A percentile compares a stretch with the other conserved stretches of the same genome.
Conservation (phyloP, 345 rosid species). For the Draba incana region DNA sequence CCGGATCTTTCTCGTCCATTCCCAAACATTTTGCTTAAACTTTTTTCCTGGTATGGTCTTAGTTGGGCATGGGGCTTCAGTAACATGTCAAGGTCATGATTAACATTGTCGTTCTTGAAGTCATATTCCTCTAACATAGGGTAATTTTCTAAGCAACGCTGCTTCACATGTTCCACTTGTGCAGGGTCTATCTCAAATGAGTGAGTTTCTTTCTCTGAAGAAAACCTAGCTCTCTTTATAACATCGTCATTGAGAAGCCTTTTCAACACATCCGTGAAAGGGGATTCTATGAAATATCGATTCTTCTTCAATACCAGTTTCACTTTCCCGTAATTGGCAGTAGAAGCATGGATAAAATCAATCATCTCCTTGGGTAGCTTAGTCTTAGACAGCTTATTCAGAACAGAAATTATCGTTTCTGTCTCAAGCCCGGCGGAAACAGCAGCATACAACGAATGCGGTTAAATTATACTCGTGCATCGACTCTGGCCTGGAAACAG, state of each 20-base stretch:
- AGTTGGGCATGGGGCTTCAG: conserved; percentile 95
- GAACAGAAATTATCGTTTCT: conserved; percentile 76
- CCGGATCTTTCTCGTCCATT: conserved; percentile 99
- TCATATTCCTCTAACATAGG: conserved; percentile 99
- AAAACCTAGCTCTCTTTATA: conserved; percentile 67
- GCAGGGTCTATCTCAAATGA: conserved; percentile 89
- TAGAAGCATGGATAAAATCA: conserved; percentile 81
- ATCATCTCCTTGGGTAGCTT: conserved; percentile 89
- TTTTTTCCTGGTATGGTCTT: conserved; percentile 95
- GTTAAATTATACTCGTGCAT: conserved; percentile 98
- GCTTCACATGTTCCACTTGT: conserved; percentile 97
- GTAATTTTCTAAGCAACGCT: conserved; percentile 97
- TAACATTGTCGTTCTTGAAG: conserved; percentile 89
- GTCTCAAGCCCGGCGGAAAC: conserved; percentile 96
- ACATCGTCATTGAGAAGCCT: conserved; percentile 72
- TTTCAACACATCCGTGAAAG: conserved; percentile 90
- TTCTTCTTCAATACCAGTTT: conserved; percentile 96
- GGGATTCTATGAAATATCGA: conserved; percentile 84
- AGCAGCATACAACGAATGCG: conserved; percentile 94
- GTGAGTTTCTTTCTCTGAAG: conserved; percentile 82
- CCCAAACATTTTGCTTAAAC: conserved; percentile 99
- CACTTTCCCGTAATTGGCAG: conserved; percentile 96
- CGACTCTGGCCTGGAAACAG: conserved; percentile 99
- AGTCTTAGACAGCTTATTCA: conserved; percentile 91
- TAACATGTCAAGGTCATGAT: conserved; percentile 91